phyloP scores from a whole-genome alignment of 192 early-diverging fungal genomes.

The Coemansia sp. region DNA sequence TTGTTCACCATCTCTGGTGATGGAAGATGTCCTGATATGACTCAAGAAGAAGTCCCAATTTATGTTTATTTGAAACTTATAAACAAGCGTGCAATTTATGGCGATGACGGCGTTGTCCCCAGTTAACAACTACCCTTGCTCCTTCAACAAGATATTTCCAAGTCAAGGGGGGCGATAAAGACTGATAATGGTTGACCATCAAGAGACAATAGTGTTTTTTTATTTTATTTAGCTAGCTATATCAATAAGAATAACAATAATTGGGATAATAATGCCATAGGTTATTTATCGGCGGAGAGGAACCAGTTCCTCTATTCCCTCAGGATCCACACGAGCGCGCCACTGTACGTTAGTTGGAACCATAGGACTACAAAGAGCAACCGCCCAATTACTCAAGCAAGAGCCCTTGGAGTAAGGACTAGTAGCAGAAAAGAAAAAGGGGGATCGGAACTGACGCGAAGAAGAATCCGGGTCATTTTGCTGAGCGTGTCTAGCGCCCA shows the following conservation, averaged over 20 bases:
- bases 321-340: slow-evolving; percentile 49
- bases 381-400: slow-evolving; percentile 48
- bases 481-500: slow-evolving; percentile 42
- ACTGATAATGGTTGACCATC: too few relatives aligned
- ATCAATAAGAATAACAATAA: background rate
- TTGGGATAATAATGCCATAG: background rate
- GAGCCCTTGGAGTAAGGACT: slow-evolving; percentile 48
- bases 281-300: slow-evolving; percentile 9
- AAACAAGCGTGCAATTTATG: too few relatives aligned
- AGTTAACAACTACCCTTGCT: too few relatives aligned
- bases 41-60: too few relatives aligned
- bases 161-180: too few relatives aligned
- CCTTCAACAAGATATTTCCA: too few relatives aligned
- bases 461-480: slow-evolving; percentile 1
- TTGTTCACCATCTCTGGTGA: too few relatives aligned
- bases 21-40: too few relatives aligned
- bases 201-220: too few relatives aligned
- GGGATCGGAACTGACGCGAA: slow-evolving; percentile 2
- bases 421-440: slow-evolving; percentile 17
- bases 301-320: slow-evolving; percentile 53
- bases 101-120: too few relatives aligned
- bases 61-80: too few relatives aligned
- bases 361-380: slow-evolving; percentile 37
- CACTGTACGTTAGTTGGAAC: slow-evolving; percentile 44
- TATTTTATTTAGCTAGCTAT: background rate